Percentiles rank a stretch among this genome's conserved stretches.
Evolutionary conservation across 345 rosid species (phyloP).

Genomic region (Citrus unshiu): DNA sequence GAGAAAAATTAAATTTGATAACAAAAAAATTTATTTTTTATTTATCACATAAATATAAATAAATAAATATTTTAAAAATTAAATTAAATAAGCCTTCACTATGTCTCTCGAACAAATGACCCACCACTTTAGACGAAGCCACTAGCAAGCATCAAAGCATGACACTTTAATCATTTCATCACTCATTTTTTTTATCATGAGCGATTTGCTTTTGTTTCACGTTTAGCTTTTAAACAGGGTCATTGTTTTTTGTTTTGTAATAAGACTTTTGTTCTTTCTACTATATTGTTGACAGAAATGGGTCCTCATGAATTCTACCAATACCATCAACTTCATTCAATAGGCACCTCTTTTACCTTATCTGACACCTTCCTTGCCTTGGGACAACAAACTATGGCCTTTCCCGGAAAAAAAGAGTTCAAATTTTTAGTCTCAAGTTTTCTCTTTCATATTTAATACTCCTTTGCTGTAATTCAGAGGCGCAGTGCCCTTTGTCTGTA

Average conservation of each 20-base stretch:
- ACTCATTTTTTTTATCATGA: not conserved
- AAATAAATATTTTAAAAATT: too few relatives aligned
- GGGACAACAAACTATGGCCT: conserved; percentile 28
- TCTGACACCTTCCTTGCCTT: conserved; percentile 32
- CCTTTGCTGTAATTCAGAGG: not conserved
- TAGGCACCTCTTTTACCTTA: conserved; percentile 9
- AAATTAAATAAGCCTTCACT: too few relatives aligned
- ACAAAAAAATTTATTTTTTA: too few relatives aligned
- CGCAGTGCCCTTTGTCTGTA: conserved; percentile 7
- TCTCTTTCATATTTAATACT: conserved; percentile 12
- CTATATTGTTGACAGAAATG: not conserved
- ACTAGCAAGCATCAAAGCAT: not conserved
- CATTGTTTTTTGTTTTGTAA: not conserved
- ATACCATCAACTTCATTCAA: not conserved
- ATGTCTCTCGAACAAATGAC: not conserved
- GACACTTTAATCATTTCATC: conserved; percentile 13
- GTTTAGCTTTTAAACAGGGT: not conserved
- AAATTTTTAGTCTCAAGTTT: not conserved
- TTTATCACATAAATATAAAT: too few relatives aligned
- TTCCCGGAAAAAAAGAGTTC: conserved; percentile 11
- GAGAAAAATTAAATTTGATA: too few relatives aligned
- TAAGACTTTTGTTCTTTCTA: not conserved
- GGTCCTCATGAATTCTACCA: not conserved
- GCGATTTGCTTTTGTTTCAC: not conserved
- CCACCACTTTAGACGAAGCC: conserved; percentile 6